phyloP scores from a whole-genome alignment of 108 stramenopile genomes.

The Skeletonema costatum region DNA sequence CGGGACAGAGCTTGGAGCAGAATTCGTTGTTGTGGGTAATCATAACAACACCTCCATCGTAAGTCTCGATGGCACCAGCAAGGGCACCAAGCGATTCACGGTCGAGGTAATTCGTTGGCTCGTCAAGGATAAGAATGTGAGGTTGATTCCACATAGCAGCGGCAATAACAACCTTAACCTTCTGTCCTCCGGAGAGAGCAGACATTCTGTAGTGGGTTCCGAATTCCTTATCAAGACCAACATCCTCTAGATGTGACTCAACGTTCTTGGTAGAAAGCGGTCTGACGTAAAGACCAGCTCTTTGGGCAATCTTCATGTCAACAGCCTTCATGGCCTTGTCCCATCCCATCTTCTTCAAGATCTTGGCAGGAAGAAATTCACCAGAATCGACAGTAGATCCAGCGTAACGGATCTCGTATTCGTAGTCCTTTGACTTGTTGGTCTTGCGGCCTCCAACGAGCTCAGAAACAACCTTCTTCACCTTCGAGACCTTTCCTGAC shows the following conservation, averaged over 20 bases:
- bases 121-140: slow-evolving; percentile 98
- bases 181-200: slow-evolving; percentile 98
- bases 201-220: slow-evolving; percentile 99
- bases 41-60: slow-evolving; percentile 98
- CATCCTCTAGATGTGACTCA: slow-evolving; percentile 97
- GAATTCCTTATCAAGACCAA: slow-evolving; percentile 97
- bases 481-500: slow-evolving; percentile 92
- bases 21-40: slow-evolving; percentile 99
- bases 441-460: slow-evolving; percentile 95
- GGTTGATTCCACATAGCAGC: slow-evolving; percentile 99
- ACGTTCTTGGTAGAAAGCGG: slow-evolving; percentile 98
- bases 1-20: slow-evolving; percentile 93
- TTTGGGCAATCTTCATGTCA: slow-evolving; percentile 97
- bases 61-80: slow-evolving; percentile 96
- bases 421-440: slow-evolving; percentile 95
- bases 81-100: slow-evolving; percentile 97
- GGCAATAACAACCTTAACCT: slow-evolving; percentile 99
- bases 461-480: slow-evolving; percentile 96
- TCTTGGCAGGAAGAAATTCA: slow-evolving; percentile 90
- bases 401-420: slow-evolving; percentile 95
- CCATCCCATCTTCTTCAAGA: slow-evolving; percentile 98
- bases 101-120: slow-evolving; percentile 99
- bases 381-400: slow-evolving; percentile 87
- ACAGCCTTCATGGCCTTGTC: slow-evolving; percentile 98
- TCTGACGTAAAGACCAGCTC: slow-evolving; percentile 91